Conservation (phyloP, 2,329 filamentous ascomycete genomes). For the Paraphoma chrysanthemicola region DNA sequence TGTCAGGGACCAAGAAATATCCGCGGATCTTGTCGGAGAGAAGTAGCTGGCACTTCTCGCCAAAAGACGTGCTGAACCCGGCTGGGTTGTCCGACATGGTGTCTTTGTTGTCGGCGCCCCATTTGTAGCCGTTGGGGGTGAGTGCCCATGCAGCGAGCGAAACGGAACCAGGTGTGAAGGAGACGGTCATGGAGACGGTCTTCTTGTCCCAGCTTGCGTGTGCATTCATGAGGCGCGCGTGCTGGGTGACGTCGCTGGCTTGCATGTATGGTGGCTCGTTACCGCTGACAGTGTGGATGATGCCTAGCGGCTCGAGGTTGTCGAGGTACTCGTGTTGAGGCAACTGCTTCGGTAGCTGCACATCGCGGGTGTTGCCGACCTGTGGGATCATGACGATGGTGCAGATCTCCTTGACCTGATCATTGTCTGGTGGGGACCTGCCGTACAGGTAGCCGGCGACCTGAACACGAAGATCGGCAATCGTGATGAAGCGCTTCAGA, state of each 20-base stretch:
- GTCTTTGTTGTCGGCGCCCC: constrained; percentile 97
- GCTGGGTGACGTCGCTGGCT: constrained; percentile 90
- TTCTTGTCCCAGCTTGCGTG: constrained; percentile 86
- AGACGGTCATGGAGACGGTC: constrained; percentile 92
- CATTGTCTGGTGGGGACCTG: constrained; percentile 88
- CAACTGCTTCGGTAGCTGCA: constrained; percentile 87
- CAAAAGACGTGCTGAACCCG: constrained; percentile 90
- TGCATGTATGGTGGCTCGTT: constrained; percentile 98
- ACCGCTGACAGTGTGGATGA: constrained; percentile 94
- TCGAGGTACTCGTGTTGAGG: constrained; percentile 92
- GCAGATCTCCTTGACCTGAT: constrained; percentile 94
- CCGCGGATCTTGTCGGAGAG: constrained; percentile 93
- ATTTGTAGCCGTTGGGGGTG: constrained; percentile 91
- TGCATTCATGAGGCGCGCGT: constrained; percentile 85
- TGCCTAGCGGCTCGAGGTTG: constrained; percentile 84
- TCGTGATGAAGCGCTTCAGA: constrained; percentile 96
- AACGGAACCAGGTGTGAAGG: constrained; percentile 95
- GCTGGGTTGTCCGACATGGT: constrained; percentile 89
- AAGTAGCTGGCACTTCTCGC: constrained; percentile 92
- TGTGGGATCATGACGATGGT: constrained; percentile 98
- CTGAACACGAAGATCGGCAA: constrained; percentile 94
- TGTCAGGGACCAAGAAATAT: constrained; percentile 94
- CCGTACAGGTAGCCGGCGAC: constrained; percentile 97
- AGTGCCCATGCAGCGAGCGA: constrained; percentile 93
- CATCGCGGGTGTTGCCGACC: constrained; percentile 89